These are phyloP conservation scores for Monosporozyma siamensis DNA, from an alignment of 805 yeast species.

Conservation along the genomic window DNA sequence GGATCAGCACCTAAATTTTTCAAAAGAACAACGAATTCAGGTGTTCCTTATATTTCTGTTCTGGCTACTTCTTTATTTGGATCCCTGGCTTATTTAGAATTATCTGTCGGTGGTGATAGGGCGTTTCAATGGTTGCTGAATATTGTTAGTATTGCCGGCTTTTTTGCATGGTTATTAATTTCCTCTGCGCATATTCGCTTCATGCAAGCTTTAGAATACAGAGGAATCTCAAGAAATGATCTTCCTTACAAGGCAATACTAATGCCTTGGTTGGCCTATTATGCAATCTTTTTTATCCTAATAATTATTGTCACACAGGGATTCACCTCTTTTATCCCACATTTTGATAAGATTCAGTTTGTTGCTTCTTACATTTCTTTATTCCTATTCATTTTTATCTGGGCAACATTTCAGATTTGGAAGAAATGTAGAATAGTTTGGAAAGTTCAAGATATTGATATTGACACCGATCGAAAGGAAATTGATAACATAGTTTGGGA, in stretches of 20 bases:
- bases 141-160: constrained; percentile 64
- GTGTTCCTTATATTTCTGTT: constrained; percentile 52
- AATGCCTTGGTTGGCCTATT: constrained; percentile 58
- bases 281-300: constrained; percentile 44
- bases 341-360: constrained; percentile 43
- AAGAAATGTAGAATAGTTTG: constrained; percentile 40
- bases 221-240: constrained; percentile 52
- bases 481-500: constrained; percentile 7
- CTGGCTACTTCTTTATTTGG: constrained; percentile 50
- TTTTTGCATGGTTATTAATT: constrained; percentile 60
- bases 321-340: constrained; percentile 45
- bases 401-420: constrained; percentile 44
- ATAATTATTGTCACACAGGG: constrained; percentile 62
- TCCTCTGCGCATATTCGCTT: constrained; percentile 54
- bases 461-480: constrained; percentile 51
- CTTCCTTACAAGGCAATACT: constrained; percentile 60
- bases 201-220: constrained; percentile 47
- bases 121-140: constrained; percentile 63
- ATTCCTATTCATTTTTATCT: constrained; percentile 44
- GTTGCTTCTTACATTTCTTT: constrained; percentile 64
- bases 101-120: constrained; percentile 39
- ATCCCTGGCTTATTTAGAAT: constrained; percentile 46
- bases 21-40: constrained; percentile 38
- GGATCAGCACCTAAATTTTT: constrained; percentile 47
- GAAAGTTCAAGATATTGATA: constrained; percentile 21